Base-by-base conservation (phyloP, 1,284 basidiomycete species). In the Microbotryum lychnidis-dioicae region DNA sequence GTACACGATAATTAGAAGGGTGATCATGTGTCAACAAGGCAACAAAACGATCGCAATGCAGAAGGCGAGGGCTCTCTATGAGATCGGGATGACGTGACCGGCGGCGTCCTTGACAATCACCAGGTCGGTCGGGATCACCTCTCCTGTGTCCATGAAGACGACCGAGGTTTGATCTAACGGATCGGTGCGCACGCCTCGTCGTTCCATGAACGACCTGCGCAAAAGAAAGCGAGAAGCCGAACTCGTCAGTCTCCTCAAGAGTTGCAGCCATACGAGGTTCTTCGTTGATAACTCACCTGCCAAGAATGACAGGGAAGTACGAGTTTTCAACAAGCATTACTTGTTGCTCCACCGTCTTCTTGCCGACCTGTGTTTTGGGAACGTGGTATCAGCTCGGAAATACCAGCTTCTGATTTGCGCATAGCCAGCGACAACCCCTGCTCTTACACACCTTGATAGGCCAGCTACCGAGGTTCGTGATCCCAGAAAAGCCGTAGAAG, bases 291-390 rank as follows among this genome's bases (percentile, higher is more conserved):
- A 57, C 68, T 29, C 10, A 69, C 49, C 94, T 82, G 4, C 94
- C 94, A 3, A 98, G 81, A 23, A 97, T 89, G 54, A 97, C 90
- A 70, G 97, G 93, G 77, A 98, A 98, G 75, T 97, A 93, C 25
- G 87, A 86, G 75, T 97, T 93, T 75, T 98, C 94, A 10, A 88
- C 88, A 42, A 97, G 75, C 76, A 81, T 79, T 48, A 80, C 80
- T 6, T 76, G 76, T 69, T 80, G 80, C 8, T 75, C 71, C 4
- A 77, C 77, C 3, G 79, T 78, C 71, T 77, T 77, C 56, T 70
- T 71, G 20, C 80, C 81, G 54, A 82, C 79, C 60, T 80, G 72
- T 74, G 2, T 31, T 9, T 75, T 16, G 52, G 27, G 29, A 31
- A 10, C 33, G 23, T 14, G n/a, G 3, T 29, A 33, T n/a, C 6